These are phyloP conservation scores for Tritrichomonas foetus DNA, from an alignment of 208 protist species.

Conservation along the genomic window DNA sequence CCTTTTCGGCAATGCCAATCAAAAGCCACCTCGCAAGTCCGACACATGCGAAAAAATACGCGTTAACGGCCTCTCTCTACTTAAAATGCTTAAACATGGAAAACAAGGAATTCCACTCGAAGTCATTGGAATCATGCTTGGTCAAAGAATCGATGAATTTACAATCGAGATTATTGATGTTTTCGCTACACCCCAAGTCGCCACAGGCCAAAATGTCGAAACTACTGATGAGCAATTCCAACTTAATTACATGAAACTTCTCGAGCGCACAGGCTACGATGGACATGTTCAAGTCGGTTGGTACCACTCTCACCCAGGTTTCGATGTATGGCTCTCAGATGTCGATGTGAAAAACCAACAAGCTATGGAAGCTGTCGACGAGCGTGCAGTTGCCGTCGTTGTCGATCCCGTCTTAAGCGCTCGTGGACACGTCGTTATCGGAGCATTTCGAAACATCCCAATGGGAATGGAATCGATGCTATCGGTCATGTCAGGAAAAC, in stretches of 20 bases:
- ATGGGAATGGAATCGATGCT: slow-evolving; percentile 69
- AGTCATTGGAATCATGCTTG: slow-evolving; percentile 99
- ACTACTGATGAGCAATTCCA: slow-evolving; percentile 98
- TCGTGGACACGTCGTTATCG: slow-evolving; percentile 99
- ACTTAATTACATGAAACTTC: slow-evolving; percentile 98
- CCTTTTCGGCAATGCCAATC: too few relatives aligned
- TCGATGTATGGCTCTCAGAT: slow-evolving; percentile 98
- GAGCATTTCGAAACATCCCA: slow-evolving; percentile 97
- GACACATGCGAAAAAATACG: slow-evolving; percentile 99
- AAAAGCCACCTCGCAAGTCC: not conserved
- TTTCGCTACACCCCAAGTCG: slow-evolving; percentile 96
- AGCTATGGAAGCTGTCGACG: slow-evolving; percentile 71
- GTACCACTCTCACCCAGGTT: slow-evolving; percentile 99
- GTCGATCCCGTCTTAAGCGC: slow-evolving; percentile 99
- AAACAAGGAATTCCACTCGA: slow-evolving; percentile 98
- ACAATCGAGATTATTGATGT: slow-evolving; percentile 96
- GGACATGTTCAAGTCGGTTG: slow-evolving; percentile 98
- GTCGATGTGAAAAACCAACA: slow-evolving; percentile 98
- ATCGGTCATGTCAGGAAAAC: too few relatives aligned
- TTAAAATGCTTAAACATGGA: slow-evolving; percentile 98
- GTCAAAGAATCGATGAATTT: slow-evolving; percentile 99
- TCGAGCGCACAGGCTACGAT: slow-evolving; percentile 87
- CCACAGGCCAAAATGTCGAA: slow-evolving; percentile 49
- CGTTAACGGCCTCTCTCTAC: slow-evolving; percentile 95
- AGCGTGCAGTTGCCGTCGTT: slow-evolving; percentile 96